Conservation (phyloP, 495 filamentous ascomycete species). For the Xylaria scruposa region DNA sequence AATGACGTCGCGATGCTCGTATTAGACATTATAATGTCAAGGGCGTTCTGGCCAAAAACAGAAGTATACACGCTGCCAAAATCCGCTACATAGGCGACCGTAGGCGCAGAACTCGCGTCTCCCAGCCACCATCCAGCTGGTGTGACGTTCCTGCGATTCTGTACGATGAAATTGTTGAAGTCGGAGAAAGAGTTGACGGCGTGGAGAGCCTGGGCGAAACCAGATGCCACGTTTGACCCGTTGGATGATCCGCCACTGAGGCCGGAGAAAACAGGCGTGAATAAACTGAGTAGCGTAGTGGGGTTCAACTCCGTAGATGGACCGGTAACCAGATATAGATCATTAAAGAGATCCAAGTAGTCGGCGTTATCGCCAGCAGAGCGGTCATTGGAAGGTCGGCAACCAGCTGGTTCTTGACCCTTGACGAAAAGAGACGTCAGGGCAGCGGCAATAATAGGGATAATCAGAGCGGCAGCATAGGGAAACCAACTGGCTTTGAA, state of each 20-base stretch:
- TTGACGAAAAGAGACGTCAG: constrained; percentile 76
- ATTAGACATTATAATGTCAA: constrained; percentile 69
- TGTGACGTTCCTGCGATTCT: constrained; percentile 68
- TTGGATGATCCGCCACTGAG: constrained; percentile 26
- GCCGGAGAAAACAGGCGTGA: constrained; percentile 48
- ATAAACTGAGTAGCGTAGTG: constrained; percentile 50
- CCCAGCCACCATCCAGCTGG: constrained; percentile 81
- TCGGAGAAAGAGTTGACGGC: constrained; percentile 67
- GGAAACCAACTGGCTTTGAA: constrained; percentile 78
- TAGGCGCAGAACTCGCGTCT: constrained; percentile 58
- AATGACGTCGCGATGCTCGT: constrained; percentile 71
- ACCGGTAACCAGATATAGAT: constrained; percentile 64
- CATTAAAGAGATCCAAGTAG: constrained; percentile 42
- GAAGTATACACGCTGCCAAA: constrained; percentile 54
- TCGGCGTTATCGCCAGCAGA: constrained; percentile 30
- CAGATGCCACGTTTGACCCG: constrained; percentile 11
- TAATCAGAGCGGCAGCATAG: constrained; percentile 70
- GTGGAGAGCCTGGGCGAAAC: constrained; percentile 55
- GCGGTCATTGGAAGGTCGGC: constrained; percentile 53
- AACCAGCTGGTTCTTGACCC: constrained; percentile 60
- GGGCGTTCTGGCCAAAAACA: constrained; percentile 73
- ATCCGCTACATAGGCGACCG: constrained; percentile 62
- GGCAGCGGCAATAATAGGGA: constrained; percentile 78
- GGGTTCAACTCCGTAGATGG: constrained; percentile 59
- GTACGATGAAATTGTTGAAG: constrained; percentile 68